These are phyloP conservation scores for Malassezia yamatoensis DNA, from an alignment of 1,284 basidiomycete species.

Conservation along the genomic window DNA sequence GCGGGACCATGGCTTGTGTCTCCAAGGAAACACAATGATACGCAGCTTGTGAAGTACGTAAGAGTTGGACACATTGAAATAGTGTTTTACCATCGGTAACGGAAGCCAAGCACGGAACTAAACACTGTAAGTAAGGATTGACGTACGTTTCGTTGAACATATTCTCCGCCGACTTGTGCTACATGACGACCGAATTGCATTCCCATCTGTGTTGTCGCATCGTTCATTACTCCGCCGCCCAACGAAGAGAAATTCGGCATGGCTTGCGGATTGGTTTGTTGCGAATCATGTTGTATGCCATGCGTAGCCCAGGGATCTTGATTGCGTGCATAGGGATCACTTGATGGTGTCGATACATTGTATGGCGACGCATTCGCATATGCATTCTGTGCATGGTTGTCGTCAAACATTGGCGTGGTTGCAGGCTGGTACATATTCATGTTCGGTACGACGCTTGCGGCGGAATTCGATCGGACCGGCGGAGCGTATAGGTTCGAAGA, in stretches of 20 bases:
- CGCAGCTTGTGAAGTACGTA: constrained; percentile 86
- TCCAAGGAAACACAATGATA: constrained; percentile 90
- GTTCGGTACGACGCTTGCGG: constrained; percentile 7
- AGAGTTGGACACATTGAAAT: constrained; percentile 92
- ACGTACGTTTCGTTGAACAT: constrained; percentile 83
- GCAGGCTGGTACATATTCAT: constrained; percentile 10
- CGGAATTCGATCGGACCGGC: constrained; percentile 8
- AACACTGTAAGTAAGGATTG: background rate
- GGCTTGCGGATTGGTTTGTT: constrained; percentile 3
- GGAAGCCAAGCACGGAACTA: constrained; percentile 31
- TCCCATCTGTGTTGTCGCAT: constrained; percentile 87
- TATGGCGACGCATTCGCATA: background rate
- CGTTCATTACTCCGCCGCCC: constrained; percentile 57
- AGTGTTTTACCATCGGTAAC: constrained; percentile 62
- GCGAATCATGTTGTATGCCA: background rate
- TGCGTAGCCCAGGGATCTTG: background rate
- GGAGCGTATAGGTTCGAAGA: background rate
- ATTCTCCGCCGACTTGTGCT: constrained; percentile 84
- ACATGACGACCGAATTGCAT: constrained; percentile 90
- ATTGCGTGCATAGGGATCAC: background rate
- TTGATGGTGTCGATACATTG: background rate
- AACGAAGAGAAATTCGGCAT: constrained; percentile 5
- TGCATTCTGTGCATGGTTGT: background rate
- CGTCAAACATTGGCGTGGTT: background rate
- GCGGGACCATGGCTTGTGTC: constrained; percentile 54